Percentiles rank a stretch among this genome's conserved stretches.
Evolutionary conservation across 176 grass and related monocot species (phyloP).

Genomic region (Carex cristatella): DNA sequence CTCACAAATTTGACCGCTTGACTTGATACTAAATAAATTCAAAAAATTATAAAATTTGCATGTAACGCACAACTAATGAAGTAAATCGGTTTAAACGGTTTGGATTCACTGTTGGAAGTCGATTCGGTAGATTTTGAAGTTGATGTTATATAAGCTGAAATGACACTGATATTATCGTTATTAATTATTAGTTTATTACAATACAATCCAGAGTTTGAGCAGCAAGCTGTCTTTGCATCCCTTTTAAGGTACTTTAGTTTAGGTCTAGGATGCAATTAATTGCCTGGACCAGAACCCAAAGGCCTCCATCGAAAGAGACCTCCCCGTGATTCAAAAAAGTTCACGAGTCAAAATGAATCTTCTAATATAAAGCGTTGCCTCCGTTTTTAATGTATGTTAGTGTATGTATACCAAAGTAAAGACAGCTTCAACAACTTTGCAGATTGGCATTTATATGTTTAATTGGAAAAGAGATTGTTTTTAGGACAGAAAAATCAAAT

Average conservation of each 20-base stretch:
- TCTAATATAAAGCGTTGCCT: neutral
- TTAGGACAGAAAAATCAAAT: neutral
- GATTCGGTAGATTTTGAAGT: no score
- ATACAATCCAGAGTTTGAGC: neutral
- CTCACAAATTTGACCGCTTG: no score
- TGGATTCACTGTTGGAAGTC: no score
- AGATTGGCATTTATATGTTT: neutral
- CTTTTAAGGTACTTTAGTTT: conserved; percentile 24
- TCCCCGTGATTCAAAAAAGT: neutral
- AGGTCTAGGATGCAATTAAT: neutral
- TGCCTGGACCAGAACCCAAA: conserved; percentile 10
- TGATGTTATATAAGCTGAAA: no score
- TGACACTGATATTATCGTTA: no score
- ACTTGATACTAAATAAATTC: no score
- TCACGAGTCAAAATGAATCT: conserved; percentile 1
- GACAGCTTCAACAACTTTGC: conserved; percentile 9
- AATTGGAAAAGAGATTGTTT: neutral
- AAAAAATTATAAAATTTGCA: no score
- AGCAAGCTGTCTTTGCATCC: neutral
- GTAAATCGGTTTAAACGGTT: no score
- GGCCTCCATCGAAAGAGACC: neutral
- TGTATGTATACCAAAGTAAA: neutral
- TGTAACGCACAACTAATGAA: no score
- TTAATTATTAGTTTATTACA: no score
- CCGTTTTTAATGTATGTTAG: neutral